Percentiles rank a stretch among this genome's conserved stretches.
Conservation (phyloP, 768 basidiomycete genomes). For the Cubamyces lactineus region DNA sequence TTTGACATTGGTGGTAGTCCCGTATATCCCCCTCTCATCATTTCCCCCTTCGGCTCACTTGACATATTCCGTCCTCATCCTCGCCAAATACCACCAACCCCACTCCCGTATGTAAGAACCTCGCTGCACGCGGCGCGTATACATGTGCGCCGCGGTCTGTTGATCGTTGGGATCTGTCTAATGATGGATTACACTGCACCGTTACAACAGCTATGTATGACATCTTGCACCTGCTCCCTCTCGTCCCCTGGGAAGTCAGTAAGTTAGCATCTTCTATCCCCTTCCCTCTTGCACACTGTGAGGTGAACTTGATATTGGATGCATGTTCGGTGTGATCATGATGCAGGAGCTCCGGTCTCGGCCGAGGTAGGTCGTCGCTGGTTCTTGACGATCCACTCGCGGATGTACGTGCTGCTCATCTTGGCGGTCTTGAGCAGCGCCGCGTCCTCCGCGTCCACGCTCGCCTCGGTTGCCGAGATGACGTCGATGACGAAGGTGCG, state of each 20-base stretch:
- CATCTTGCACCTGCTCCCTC: too few species aligned
- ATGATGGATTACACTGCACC: background rate
- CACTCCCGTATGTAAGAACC: conserved; percentile 22
- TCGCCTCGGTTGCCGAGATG: conserved; percentile 68
- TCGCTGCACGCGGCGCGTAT: background rate
- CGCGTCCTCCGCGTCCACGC: conserved; percentile 66
- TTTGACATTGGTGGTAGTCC: background rate
- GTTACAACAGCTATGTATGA: background rate
- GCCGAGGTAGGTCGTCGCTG: background rate
- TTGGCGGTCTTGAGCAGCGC: conserved; percentile 76
- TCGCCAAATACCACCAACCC: background rate
- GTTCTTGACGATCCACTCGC: conserved; percentile 73
- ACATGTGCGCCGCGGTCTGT: background rate
- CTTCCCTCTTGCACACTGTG: too few species aligned
- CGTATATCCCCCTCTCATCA: background rate
- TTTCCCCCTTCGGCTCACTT: too few species aligned
- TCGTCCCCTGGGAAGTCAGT: background rate
- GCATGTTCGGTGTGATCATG: background rate
- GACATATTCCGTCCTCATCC: too few species aligned
- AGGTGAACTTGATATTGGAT: too few species aligned
- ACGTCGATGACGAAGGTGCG: conserved; percentile 85
- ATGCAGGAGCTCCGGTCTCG: background rate
- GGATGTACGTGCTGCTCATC: conserved; percentile 93
- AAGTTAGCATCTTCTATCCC: background rate
- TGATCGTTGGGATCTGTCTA: background rate